Conservation (phyloP, 148 eudicot species). For the Gaultheria prostrata region DNA sequence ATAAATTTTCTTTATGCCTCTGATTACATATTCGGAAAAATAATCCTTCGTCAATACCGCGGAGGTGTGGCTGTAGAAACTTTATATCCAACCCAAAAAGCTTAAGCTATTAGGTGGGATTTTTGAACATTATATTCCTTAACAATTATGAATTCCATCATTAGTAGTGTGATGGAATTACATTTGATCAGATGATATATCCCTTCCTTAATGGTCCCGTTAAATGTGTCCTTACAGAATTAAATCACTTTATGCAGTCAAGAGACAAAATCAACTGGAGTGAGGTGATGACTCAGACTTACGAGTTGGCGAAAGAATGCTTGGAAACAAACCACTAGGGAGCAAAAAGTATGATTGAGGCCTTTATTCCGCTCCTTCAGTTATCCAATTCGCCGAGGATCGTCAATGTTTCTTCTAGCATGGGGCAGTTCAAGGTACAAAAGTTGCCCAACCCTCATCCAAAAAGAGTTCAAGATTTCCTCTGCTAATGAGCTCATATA, state of each 20-base stretch:
- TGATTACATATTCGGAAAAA: not conserved
- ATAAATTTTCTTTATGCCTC: not conserved
- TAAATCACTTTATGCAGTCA: constrained; percentile 1
- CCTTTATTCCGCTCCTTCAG: constrained; percentile 45
- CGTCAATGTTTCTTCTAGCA: constrained; percentile 42
- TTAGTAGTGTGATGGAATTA: not conserved
- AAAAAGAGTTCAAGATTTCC: not conserved
- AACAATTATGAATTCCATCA: not conserved
- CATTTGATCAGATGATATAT: not conserved
- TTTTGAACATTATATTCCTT: too few relatives aligned
- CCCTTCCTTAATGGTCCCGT: not conserved
- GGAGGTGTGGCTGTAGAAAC: not conserved
- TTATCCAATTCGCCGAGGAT: constrained; percentile 49
- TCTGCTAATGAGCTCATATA: not conserved
- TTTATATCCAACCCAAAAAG: too few relatives aligned
- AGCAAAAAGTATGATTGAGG: constrained; percentile 37
- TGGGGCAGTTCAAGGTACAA: constrained; percentile 39
- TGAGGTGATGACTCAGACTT: constrained; percentile 15
- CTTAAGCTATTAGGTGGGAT: too few relatives aligned
- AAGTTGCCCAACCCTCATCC: not conserved
- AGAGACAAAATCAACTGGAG: constrained; percentile 6
- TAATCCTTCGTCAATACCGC: not conserved
- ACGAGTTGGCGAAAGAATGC: constrained; percentile 40
- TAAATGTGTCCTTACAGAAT: not conserved
- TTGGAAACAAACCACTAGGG: constrained; percentile 54